Evolutionary conservation across 2,329 filamentous ascomycete genomes (phyloP).

Genomic region (Leptographium wingfieldii): DNA sequence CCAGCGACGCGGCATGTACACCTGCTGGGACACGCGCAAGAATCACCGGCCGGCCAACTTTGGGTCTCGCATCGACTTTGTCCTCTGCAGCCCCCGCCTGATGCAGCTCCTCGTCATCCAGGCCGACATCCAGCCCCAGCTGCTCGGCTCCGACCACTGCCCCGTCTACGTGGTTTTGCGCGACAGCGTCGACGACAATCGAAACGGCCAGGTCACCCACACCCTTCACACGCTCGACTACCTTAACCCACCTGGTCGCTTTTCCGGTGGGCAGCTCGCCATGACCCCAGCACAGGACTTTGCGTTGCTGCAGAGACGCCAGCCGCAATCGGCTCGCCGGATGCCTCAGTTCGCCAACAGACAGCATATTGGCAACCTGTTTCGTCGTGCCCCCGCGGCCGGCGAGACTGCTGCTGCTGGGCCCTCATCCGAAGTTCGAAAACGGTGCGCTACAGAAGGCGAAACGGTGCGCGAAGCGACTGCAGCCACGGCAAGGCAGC

Average conservation of each 20-base stretch:
- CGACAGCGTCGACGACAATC: conserved; percentile 37
- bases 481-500: no score
- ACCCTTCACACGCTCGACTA: conserved; percentile 51
- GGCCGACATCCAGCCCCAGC: conserved; percentile 74
- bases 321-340: conserved; percentile 64
- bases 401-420: background rate
- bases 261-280: conserved; percentile 39
- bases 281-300: conserved; percentile 1
- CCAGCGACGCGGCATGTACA: conserved; percentile 78
- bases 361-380: conserved; percentile 87
- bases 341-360: conserved; percentile 82
- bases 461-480: background rate
- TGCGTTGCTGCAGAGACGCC: conserved; percentile 26
- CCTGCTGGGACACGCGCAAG: conserved; percentile 89
- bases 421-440: no score
- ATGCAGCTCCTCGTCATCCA: conserved; percentile 67
- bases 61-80: conserved; percentile 85
- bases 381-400: conserved; percentile 23
- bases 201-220: conserved; percentile 29
- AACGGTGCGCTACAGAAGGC: background rate
- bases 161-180: conserved; percentile 72
- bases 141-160: conserved; percentile 94
- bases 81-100: conserved; percentile 70
- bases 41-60: conserved; percentile 95
- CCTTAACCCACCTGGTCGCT: conserved; percentile 66